These are phyloP conservation scores for Pseudopediastrum boryanum DNA, from an alignment of 139 green algal genomes.

Conservation along the genomic window DNA sequence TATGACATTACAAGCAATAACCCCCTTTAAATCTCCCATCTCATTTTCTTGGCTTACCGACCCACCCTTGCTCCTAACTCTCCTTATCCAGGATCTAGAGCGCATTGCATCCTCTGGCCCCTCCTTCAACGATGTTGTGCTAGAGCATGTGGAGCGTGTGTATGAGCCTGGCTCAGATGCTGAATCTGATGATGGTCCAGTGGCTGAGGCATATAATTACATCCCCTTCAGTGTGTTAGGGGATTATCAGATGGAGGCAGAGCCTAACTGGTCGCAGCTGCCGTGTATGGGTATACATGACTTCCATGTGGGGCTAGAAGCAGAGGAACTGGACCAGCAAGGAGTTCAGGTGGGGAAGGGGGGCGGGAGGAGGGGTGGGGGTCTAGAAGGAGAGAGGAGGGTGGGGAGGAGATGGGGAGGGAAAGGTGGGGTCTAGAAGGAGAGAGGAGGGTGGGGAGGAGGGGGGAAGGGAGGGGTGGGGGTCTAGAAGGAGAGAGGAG, in stretches of 20 bases:
- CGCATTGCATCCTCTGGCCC: conserved; percentile 40
- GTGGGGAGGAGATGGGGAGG: too few relatives aligned
- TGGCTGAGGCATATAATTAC: conserved; percentile 46
- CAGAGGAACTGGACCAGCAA: conserved; percentile 80
- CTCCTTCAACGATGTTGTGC: conserved; percentile 46
- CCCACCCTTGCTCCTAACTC: too few relatives aligned
- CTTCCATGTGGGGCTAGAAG: conserved; percentile 58
- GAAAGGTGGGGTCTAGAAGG: too few relatives aligned
- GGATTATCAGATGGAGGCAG: conserved; percentile 50
- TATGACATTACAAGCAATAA: too few relatives aligned
- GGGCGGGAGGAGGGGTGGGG: too few relatives aligned
- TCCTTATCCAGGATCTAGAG: conserved; percentile 37
- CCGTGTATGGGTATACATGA: conserved; percentile 54
- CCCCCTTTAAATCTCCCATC: too few relatives aligned
- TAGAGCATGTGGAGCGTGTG: conserved; percentile 64
- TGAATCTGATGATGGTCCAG: neutral
- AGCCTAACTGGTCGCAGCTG: conserved; percentile 73
- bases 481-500: too few relatives aligned
- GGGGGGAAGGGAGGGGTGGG: too few relatives aligned
- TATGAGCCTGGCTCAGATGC: neutral
- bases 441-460: too few relatives aligned
- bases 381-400: too few relatives aligned
- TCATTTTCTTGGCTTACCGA: too few relatives aligned
- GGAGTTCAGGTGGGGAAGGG: conserved; percentile 29
- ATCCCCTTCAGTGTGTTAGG: conserved; percentile 54